Base-by-base conservation (phyloP, 2,329 filamentous ascomycete genomes). In the Aspergillus piperis region DNA sequence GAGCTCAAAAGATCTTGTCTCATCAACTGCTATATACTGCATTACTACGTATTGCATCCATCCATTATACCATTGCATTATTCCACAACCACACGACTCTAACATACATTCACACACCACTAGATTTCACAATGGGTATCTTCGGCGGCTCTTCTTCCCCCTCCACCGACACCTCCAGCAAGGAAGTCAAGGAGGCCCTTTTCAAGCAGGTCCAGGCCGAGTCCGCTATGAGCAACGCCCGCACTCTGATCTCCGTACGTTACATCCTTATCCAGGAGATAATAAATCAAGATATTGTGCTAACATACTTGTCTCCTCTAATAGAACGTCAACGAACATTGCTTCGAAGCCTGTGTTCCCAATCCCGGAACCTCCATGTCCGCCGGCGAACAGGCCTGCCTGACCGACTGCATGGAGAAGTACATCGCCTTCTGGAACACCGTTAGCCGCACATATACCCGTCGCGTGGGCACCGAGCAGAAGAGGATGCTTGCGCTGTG, bases 371-470 rank as follows among this genome's bases (percentile, higher is more conserved):
- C 82, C 53, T 86, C 85, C 57, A 78, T 93, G 58, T 88, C 87
- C 53, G 85, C 83, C 76, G 77, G 83, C 77, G 90, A 94, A 75
- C 82, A 86, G 72, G 82, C 84, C 21, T 94, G 90, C 80, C 83
- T 90, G 71, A 90, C 84, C 19, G 82, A 84, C 62, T 94, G 90
- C 81, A 90, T 92, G 86, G 90, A 93, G 70, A 93, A 93, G 78
- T 94, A 93, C 82, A 91, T 93, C 82, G 80, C 83, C 32, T 84
- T 89, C 10, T 94, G 90, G 90, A 92, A 92, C 78, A 80, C 84
- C 64, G 87, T 91, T 71, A 90, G 88, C 79, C 77, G 82, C 51
- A 82, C 87, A 42, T 92, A 91, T 75, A 85, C 91, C 70, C 77
- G 77, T 64, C 83, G 77, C 15, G 64, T 78, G 42, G 63, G 85